Base-by-base conservation (phyloP, 768 basidiomycete species). In the Sporobolomyces phaffii region DNA sequence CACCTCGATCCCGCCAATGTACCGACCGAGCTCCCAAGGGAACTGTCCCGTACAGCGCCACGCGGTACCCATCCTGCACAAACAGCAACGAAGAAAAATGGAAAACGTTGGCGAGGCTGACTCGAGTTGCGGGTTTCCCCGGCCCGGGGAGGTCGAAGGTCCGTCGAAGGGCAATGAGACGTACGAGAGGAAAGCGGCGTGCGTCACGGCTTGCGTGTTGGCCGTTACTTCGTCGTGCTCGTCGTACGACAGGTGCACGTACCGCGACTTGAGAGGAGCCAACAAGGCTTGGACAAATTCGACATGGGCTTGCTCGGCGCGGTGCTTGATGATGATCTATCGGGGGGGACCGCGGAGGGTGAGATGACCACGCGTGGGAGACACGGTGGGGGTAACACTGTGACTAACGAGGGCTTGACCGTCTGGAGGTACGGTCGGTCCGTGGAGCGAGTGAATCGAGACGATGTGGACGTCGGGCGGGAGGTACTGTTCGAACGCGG, bases 191-290 rank as follows among this genome's bases (percentile, higher is more conserved):
- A 98, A 98, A 0, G 96, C 96, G 17, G 94, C 94, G 73, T 99
- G 96, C 0, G 91, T 97, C 18, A 96, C 94, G 0, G 94, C 96
- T 78, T 99, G 96, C 0, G 96, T 98, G 73, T 98, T 98, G 17
- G 96, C 96, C 0, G 96, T 99, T 52, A 98, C 89, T 45, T 85
- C 81, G 74, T 99, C 96, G 75, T 99, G 96, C 60, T 97, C 91
- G 68, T 93, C 89, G 78, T 96, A 98, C n/a, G 86, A 87, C 44
- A 99, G 81, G 76, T 97, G 86, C 43, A 99, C 94, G 73, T 86
- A 90, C 60, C 92, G 85, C 3, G 89, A 90, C 50, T 83, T 81
- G 74, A 98, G 85, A 22, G 87, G 87, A 7, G 81, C 81, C 56
- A 99, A 83, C 41, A 97, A 86, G 71, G 80, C 83, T 77, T 97